Conservation (phyloP, 2,329 filamentous ascomycete species). For the Talaromyces sp. region DNA sequence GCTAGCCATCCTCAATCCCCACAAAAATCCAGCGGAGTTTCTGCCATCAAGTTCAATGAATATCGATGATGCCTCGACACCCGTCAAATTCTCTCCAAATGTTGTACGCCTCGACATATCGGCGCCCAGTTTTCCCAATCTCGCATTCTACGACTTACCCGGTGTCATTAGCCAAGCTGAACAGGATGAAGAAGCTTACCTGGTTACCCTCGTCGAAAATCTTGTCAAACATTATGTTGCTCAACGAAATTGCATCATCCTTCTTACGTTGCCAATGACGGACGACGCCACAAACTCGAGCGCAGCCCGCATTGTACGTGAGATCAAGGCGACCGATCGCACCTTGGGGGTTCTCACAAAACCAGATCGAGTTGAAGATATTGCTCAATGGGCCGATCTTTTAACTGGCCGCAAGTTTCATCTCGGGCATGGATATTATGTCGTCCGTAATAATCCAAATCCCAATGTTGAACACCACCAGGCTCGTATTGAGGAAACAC, state of each 20-base stretch:
- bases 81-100: slow-evolving; percentile 77
- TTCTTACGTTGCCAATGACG: slow-evolving; percentile 75
- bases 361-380: slow-evolving; percentile 64
- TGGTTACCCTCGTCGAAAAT: slow-evolving; percentile 69
- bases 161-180: slow-evolving; percentile 73
- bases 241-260: slow-evolving; percentile 67
- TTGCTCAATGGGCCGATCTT: slow-evolving; percentile 61
- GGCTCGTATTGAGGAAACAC: slow-evolving; percentile 49
- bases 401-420: slow-evolving; percentile 59
- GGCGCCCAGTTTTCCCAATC: slow-evolving; percentile 64
- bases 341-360: slow-evolving; percentile 80
- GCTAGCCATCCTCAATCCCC: slow-evolving; percentile 69
- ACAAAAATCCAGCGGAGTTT: slow-evolving; percentile 50
- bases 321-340: slow-evolving; percentile 54
- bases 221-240: slow-evolving; percentile 67
- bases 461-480: slow-evolving; percentile 41
- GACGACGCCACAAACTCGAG: slow-evolving; percentile 72
- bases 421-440: slow-evolving; percentile 73
- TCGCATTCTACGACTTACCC: slow-evolving; percentile 82
- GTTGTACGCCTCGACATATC: slow-evolving; percentile 73
- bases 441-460: slow-evolving; percentile 60
- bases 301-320: slow-evolving; percentile 62
- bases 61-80: slow-evolving; percentile 28
- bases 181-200: slow-evolving; percentile 60
- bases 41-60: slow-evolving; percentile 49